Percentiles rank a stretch among this genome's conserved stretches.
phyloP scores from a whole-genome alignment of 768 basidiomycete genomes.

The Suillus clintonianus region DNA sequence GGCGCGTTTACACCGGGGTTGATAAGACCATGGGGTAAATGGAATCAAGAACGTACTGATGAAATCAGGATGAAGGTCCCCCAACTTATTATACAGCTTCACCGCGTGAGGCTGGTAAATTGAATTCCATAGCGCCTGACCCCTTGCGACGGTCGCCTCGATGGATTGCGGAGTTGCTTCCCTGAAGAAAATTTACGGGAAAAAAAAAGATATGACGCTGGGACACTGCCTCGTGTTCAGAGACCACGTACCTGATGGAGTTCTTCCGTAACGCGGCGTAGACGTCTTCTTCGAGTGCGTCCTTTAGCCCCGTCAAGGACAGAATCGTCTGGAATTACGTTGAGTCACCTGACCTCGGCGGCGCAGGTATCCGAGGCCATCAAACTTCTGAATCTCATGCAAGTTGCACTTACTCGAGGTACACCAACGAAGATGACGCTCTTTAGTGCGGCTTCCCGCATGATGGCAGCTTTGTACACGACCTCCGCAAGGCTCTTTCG shows the following conservation, averaged over 20 bases:
- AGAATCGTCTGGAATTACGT: slow-evolving; percentile 66
- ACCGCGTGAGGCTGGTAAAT: slow-evolving; percentile 89
- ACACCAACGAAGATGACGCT: slow-evolving; percentile 89
- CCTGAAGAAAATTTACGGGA: slow-evolving; percentile 37
- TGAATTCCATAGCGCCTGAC: slow-evolving; percentile 75
- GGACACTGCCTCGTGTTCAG: slow-evolving; percentile 9
- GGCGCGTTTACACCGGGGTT: slow-evolving; percentile 30
- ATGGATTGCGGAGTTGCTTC: slow-evolving; percentile 62
- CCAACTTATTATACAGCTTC: slow-evolving; percentile 87
- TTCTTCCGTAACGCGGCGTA: slow-evolving; percentile 66
- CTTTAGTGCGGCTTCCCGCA: slow-evolving; percentile 89
- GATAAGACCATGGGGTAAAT: slow-evolving; percentile 38
- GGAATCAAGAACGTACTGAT: slow-evolving; percentile 65
- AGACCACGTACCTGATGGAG: slow-evolving; percentile 59
- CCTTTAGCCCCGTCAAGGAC: slow-evolving; percentile 73
- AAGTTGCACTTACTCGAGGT: slow-evolving; percentile 60
- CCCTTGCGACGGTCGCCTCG: slow-evolving; percentile 67
- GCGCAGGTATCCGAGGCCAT: slow-evolving; percentile 1
- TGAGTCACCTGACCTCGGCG: slow-evolving; percentile 9
- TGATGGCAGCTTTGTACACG: slow-evolving; percentile 75
- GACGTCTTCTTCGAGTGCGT: slow-evolving; percentile 81
- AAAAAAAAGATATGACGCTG: slow-evolving; percentile 11
- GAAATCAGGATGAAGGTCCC: slow-evolving; percentile 90
- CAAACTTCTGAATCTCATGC: slow-evolving; percentile 1
- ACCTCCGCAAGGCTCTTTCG: slow-evolving; percentile 52